phyloP scores from a whole-genome alignment of 2,329 filamentous ascomycete genomes.

The Fusarium nematophilum region DNA sequence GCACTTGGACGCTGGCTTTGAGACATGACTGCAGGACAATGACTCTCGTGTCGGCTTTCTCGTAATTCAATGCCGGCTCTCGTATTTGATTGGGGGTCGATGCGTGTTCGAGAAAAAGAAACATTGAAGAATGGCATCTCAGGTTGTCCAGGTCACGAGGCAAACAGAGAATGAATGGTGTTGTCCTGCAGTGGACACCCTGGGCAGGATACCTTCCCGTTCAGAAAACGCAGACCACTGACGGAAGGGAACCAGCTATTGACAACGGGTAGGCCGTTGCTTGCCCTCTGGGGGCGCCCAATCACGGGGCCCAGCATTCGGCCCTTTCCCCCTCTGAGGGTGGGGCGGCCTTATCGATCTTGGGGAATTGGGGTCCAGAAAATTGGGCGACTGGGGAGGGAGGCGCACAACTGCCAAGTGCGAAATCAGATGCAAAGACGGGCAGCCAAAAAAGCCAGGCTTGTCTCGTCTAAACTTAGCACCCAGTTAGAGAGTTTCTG shows the following conservation, averaged over 20 bases:
- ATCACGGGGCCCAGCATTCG: constrained; percentile 38
- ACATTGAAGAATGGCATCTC: not conserved
- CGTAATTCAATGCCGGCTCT: not conserved
- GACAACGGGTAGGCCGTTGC: no score
- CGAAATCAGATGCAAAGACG: not conserved
- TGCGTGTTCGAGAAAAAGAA: no score
- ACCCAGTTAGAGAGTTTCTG: not conserved
- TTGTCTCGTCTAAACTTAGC: constrained; percentile 6
- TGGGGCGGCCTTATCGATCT: constrained; percentile 37
- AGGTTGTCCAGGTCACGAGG: constrained; percentile 1
- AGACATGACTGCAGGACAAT: not conserved
- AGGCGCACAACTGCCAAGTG: not conserved
- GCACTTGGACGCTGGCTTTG: not conserved
- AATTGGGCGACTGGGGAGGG: not conserved
- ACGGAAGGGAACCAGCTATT: not conserved
- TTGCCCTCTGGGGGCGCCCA: constrained; percentile 19
- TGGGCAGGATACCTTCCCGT: not conserved
- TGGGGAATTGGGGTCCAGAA: constrained; percentile 23
- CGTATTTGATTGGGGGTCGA: not conserved
- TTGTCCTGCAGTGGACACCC: not conserved
- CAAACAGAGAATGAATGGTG: not conserved
- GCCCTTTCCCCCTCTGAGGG: constrained; percentile 34
- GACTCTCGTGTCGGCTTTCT: not conserved
- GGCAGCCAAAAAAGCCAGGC: not conserved
- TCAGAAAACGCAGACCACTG: not conserved